Conservation (phyloP, 305 asterid species). For the Galium porrigens region DNA sequence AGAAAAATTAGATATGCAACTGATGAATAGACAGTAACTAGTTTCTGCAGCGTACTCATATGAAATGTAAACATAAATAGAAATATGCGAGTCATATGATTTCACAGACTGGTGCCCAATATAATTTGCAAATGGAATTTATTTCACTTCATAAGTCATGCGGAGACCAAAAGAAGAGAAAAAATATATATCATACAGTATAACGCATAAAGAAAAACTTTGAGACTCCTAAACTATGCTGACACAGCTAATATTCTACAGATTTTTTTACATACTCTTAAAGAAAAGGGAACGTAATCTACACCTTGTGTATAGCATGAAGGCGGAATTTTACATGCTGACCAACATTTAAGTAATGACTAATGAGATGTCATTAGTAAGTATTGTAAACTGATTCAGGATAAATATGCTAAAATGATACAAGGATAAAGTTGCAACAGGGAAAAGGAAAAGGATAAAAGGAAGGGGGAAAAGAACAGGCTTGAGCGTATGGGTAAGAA, state of each 20-base stretch:
- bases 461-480: neutral
- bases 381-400: neutral
- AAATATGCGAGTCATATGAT: neutral
- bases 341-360: neutral
- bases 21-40: neutral
- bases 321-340: neutral
- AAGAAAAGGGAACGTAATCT: neutral
- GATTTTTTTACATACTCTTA: too few relatives aligned
- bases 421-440: neutral
- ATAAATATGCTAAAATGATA: neutral
- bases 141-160: neutral
- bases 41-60: neutral
- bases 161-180: neutral
- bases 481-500: neutral
- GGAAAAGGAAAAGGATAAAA: neutral
- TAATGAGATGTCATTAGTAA: too few relatives aligned
- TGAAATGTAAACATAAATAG: neutral
- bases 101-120: neutral
- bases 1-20: neutral
- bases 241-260: neutral
- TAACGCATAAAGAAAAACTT: neutral
- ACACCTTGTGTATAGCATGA: neutral
- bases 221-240: neutral
- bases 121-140: neutral
- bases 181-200: neutral